These are phyloP conservation scores for Anthracocystis walkeri DNA, from an alignment of 1,284 basidiomycete genomes.

Conservation along the genomic window DNA sequence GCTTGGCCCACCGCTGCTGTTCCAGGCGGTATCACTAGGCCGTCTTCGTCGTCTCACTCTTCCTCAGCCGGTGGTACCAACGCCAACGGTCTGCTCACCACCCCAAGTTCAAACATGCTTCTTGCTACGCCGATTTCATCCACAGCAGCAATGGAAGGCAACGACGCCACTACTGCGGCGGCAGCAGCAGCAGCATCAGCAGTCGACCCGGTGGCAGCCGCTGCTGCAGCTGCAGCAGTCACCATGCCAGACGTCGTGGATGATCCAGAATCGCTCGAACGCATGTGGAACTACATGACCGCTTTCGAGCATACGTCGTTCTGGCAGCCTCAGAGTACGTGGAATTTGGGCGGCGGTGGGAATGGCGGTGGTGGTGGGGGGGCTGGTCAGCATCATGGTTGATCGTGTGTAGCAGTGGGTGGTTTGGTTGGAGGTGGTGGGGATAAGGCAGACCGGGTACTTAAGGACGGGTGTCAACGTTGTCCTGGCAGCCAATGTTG, in stretches of 20 bases:
- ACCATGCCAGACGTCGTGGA: constrained; percentile 34
- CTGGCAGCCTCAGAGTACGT: constrained; percentile 52
- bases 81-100: constrained; percentile 11
- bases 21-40: neutral
- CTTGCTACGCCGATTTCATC: constrained; percentile 20
- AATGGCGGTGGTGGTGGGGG: neutral
- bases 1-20: constrained; percentile 18
- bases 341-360: constrained; percentile 26
- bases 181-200: constrained; percentile 5
- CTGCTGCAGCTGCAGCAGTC: constrained; percentile 14
- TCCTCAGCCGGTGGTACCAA: constrained; percentile 16
- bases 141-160: constrained; percentile 7
- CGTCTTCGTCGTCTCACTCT: constrained; percentile 14
- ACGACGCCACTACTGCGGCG: neutral
- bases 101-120: constrained; percentile 22
- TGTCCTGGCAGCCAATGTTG: too few species aligned
- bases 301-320: constrained; percentile 45
- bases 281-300: constrained; percentile 57
- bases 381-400: constrained; percentile 3
- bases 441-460: too few species aligned
- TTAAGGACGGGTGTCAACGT: too few species aligned
- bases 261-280: constrained; percentile 44
- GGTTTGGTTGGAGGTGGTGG: too few species aligned
- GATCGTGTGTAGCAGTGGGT: neutral
- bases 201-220: constrained; percentile 4